phyloP scores from a whole-genome alignment of 1,284 basidiomycete genomes.

The Anthracocystis setariae region DNA sequence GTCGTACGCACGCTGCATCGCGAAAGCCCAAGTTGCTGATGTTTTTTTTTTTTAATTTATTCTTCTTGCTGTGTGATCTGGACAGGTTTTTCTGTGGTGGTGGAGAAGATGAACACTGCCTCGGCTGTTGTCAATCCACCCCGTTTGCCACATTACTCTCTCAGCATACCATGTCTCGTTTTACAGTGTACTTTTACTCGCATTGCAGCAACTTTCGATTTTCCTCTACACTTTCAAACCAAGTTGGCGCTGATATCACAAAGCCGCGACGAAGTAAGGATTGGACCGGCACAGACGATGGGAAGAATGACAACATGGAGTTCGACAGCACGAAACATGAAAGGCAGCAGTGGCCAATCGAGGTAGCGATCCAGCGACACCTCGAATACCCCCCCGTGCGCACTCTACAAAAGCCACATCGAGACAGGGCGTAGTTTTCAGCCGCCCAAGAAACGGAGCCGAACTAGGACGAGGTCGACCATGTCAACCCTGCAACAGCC shows the following conservation, averaged over 20 bases:
- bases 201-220: slow-evolving; percentile 4
- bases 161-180: background rate
- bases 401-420: too few relatives aligned
- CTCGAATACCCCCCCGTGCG: slow-evolving; percentile 4
- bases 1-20: background rate
- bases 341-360: background rate
- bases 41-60: background rate
- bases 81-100: slow-evolving; percentile 63
- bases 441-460: too few relatives aligned
- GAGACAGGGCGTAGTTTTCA: background rate
- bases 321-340: background rate
- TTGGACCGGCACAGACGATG: background rate
- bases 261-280: too few relatives aligned
- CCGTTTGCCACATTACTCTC: slow-evolving; percentile 2
- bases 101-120: slow-evolving; percentile 47
- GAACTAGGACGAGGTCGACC: too few relatives aligned
- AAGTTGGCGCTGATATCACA: too few relatives aligned
- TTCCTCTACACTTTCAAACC: background rate
- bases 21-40: slow-evolving; percentile 3
- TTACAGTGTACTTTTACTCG: slow-evolving; percentile 6
- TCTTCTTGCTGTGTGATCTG: background rate
- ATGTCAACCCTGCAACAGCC: slow-evolving; percentile 30
- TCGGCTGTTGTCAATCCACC: slow-evolving; percentile 10
- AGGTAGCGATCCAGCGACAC: background rate
- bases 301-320: background rate